These are phyloP conservation scores for Ceratobasidium sp. DNA, from an alignment of 1,284 basidiomycete species.

Conservation along the genomic window DNA sequence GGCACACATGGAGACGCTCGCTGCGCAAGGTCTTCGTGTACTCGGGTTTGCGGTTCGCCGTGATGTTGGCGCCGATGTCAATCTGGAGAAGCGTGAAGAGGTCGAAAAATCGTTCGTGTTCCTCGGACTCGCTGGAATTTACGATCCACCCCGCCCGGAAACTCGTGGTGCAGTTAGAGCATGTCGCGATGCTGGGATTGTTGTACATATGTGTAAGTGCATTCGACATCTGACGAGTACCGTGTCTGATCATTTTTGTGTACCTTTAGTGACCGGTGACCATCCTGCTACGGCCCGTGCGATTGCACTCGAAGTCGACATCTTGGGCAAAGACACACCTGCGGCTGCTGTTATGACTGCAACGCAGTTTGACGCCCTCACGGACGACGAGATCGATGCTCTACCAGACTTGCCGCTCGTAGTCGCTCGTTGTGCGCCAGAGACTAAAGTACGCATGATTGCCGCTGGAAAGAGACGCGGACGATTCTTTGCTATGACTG, in stretches of 20 bases:
- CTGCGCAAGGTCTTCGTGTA: constrained; percentile 66
- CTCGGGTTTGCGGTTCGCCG: constrained; percentile 57
- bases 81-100: constrained; percentile 57
- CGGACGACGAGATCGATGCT: constrained; percentile 68
- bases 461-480: constrained; percentile 64
- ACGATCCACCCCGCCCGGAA: constrained; percentile 76
- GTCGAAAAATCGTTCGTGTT: constrained; percentile 69
- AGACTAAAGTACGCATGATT: constrained; percentile 64
- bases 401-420: constrained; percentile 66
- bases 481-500: constrained; percentile 56
- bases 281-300: constrained; percentile 61
- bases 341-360: constrained; percentile 60
- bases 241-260: background rate
- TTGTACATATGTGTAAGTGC: constrained; percentile 69
- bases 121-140: constrained; percentile 72
- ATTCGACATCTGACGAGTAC: background rate
- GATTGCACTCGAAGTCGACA: constrained; percentile 62
- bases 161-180: constrained; percentile 68
- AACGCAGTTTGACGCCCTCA: constrained; percentile 69
- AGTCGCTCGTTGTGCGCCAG: constrained; percentile 65
- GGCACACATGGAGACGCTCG: constrained; percentile 64
- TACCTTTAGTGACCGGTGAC: constrained; percentile 51
- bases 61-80: constrained; percentile 51
- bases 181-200: constrained; percentile 71
- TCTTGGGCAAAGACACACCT: constrained; percentile 56